Base-by-base conservation (phyloP, 352 stramenopile species). In the Nothophytophthora sp. region DNA sequence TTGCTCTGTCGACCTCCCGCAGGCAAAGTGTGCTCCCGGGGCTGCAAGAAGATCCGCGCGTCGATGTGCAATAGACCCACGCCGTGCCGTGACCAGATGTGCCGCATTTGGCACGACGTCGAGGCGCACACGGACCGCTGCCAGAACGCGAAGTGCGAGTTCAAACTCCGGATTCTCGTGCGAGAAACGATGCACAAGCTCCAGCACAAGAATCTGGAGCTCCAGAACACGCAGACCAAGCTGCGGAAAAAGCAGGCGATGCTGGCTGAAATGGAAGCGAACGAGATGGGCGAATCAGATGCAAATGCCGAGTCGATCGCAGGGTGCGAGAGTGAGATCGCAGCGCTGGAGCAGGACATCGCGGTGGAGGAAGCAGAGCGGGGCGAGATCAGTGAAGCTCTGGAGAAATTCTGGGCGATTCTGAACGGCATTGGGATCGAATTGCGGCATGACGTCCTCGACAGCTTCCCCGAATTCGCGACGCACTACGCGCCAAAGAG, bases 281-380 rank as follows among this genome's bases (percentile, higher is more conserved):
- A 41, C 2, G 52, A 71, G 23, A 29, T 59, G 16, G 64, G 59
- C 28, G 40, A 82, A 15, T 70, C 67, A 8, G 70, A 81, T 6
- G 67, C 55, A 19, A 69, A 64, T 46, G 37, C 25, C 15, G 30
- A 22, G 1, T 32, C 43, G 12, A 62, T 56, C 36, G 35, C 24
- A 43, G 30, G 18, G 20, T 49, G 88, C 27, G 67, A 86, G 36
- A 72, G 73, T 15, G 74, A 88, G 49, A 73, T 88, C 35, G 53
- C 59, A 9, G 60, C 81, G 36, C 63, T 94, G 22, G 81, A 97
- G 41, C 56, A 75, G 12, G 69, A 82, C 10, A 72, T 89, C 18
- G 51, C 74, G 34, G 38, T 74, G 15, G 66, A 61, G n/a, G 64
- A 86, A 23, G 65, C 75, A 20, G 67, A 86, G 24, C 59, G 60